Base-by-base conservation (phyloP, 345 rosid genomes). In the Corchorus capsularis region DNA sequence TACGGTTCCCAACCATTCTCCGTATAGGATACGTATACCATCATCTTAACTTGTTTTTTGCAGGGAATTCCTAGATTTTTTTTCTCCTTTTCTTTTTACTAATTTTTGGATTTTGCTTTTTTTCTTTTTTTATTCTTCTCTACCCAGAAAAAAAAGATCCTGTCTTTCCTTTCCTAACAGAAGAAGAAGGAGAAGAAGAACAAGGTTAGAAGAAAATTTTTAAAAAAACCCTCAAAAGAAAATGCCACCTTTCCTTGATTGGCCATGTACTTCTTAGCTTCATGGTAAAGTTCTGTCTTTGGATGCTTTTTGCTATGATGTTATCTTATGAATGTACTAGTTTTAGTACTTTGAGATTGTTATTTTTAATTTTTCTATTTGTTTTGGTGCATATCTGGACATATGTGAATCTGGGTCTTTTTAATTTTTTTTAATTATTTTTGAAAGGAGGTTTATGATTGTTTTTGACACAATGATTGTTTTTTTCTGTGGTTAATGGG, bases 11-110 rank as follows among this genome's bases (percentile, higher is more conserved):
- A 56, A 6, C 47, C 65, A 27, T 63, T 1, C 81, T 35, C 78
- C 78, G 72, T 72, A 79, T 77, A 68, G 50, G 41, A 16, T 71
- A 76, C 81, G 83, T 84, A 75, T 71, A 12, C 37, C 27, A 27
- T 27, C 27, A 43, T 43, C 45, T 22, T 19, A 54, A 54, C 12
- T 46, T 57, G 22, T 17, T 57, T 49, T 46, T 53, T 8, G 68
- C 76, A 3, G 56, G 34, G 6, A 60, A 45, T 60, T 60, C 43
- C 27, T 74, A 46, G 13, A 37, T 46, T 60, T 49, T 63, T 56
- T 15, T 27, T 47, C 27, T 27, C 27, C 1, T 27, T 1, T 9
- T 47, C 27, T n/a, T 75, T 74, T 17, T 64, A n/a, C 39, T 20
- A 12, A 19, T 15, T 4, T n/a, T 27, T 34, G 11, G 15, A 34